These are phyloP conservation scores for Chenopodium formosanum DNA, from an alignment of 148 eudicot genomes.

Conservation along the genomic window DNA sequence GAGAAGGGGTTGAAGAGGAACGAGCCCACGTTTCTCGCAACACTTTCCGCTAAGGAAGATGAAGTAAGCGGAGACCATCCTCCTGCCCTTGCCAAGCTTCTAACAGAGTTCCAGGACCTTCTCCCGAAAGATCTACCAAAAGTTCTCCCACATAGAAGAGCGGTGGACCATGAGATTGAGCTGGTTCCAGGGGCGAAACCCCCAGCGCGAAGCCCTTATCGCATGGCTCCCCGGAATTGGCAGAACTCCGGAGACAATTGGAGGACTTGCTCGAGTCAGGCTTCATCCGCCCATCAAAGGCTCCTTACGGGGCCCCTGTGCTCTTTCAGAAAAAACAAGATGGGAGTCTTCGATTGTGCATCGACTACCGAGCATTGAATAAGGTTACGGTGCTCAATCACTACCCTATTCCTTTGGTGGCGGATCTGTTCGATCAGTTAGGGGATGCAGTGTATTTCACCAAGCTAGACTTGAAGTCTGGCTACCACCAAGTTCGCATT, in stretches of 20 bases:
- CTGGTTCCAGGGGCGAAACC: no score
- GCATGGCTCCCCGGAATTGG: background rate
- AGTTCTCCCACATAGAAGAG: no score
- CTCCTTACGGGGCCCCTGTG: background rate
- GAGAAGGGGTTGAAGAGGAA: no score
- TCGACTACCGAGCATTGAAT: background rate
- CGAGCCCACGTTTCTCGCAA: no score
- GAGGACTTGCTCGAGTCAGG: background rate
- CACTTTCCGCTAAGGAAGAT: no score
- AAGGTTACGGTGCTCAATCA: background rate
- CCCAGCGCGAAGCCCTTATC: background rate
- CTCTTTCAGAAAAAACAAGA: background rate
- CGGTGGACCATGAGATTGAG: no score
- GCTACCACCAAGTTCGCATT: background rate
- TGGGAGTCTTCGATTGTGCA: background rate
- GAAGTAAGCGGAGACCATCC: no score
- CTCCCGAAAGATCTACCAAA: no score
- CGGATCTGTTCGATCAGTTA: background rate
- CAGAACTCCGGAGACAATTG: background rate
- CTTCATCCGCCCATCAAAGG: background rate
- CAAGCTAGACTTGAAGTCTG: background rate
- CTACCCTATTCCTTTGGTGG: background rate
- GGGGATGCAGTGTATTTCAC: background rate
- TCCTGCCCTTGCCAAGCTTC: no score
- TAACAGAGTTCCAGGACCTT: no score